These are phyloP conservation scores for Fusarium vanettenii DNA, from an alignment of 2,329 filamentous ascomycete species.

Conservation along the genomic window DNA sequence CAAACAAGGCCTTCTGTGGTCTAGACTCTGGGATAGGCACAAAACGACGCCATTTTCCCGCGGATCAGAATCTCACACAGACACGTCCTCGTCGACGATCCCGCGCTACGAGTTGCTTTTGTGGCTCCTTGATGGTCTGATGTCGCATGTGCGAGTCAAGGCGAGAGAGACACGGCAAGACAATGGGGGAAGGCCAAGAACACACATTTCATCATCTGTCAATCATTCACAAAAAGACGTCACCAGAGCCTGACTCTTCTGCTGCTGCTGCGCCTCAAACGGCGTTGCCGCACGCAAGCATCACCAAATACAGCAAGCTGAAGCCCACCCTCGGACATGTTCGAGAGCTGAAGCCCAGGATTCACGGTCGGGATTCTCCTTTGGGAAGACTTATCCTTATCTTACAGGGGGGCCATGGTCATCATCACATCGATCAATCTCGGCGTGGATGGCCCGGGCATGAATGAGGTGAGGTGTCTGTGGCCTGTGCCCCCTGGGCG, in stretches of 20 bases:
- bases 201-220: background rate
- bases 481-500: background rate
- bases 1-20: background rate
- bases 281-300: background rate
- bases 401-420: background rate
- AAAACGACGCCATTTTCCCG: background rate
- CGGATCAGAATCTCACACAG: background rate
- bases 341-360: slow-evolving; percentile 1
- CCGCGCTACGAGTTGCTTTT: background rate
- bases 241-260: background rate
- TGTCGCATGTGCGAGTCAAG: background rate
- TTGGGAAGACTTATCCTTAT: background rate
- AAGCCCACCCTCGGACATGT: background rate
- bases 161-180: background rate
- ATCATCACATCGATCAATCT: background rate
- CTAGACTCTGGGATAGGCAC: background rate
- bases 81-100: background rate
- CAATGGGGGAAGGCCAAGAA: background rate
- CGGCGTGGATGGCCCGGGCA: background rate
- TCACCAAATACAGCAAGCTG: background rate
- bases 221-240: background rate
- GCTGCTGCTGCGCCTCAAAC: background rate
- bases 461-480: background rate
- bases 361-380: slow-evolving; percentile 10
- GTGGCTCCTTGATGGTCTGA: background rate